Percentiles rank a stretch among this genome's conserved stretches.
Conservation (phyloP, 768 basidiomycete species). For the Trametes meyenii region DNA sequence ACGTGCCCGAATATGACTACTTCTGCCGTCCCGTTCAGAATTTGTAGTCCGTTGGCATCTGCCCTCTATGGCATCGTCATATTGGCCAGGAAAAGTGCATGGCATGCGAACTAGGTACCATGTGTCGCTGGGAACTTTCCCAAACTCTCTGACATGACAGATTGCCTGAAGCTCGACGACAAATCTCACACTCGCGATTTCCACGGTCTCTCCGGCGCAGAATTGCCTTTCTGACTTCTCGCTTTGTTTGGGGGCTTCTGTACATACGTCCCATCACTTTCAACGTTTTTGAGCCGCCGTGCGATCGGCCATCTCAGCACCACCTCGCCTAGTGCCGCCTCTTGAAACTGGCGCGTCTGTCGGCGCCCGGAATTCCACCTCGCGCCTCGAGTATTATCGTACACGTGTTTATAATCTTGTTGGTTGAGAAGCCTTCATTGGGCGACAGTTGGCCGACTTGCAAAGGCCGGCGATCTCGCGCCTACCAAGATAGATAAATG, state of each 20-base stretch:
- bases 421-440: conserved; percentile 17
- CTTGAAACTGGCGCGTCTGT: too few species aligned
- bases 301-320: too few species aligned
- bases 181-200: conserved; percentile 13
- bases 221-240: too few species aligned
- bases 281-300: background rate
- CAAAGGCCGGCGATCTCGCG: conserved; percentile 20
- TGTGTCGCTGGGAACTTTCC: conserved; percentile 22
- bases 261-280: background rate
- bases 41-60: background rate
- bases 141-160: conserved; percentile 23
- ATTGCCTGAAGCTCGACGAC: conserved; percentile 11
- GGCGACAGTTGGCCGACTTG: conserved; percentile 6
- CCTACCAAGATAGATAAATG: conserved; percentile 18
- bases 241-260: too few species aligned
- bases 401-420: conserved; percentile 19
- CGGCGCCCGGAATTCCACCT: background rate
- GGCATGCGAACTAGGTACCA: conserved; percentile 7
- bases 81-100: background rate
- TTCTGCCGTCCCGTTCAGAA: conserved; percentile 19
- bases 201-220: conserved; percentile 4
- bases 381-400: background rate
- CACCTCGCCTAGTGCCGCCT: too few species aligned
- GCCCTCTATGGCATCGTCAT: background rate
- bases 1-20: conserved; percentile 25